Evolutionary conservation across 1,284 basidiomycete species (phyloP).

Genomic region (Phylloporus sp.): DNA sequence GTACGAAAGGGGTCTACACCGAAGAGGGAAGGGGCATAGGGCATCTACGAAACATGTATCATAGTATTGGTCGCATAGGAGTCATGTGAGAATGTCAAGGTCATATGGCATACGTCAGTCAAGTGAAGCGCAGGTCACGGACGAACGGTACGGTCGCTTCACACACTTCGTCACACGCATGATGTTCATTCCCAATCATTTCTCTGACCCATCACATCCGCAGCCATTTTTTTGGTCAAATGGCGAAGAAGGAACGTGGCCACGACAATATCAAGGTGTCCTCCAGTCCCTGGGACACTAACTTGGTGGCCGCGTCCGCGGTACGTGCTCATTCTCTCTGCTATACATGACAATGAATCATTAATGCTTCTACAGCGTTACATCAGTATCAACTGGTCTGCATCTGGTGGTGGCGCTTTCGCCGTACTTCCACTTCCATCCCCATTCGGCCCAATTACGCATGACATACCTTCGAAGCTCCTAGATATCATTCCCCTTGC

Average conservation of each 20-base stretch:
- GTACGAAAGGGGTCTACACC: no score
- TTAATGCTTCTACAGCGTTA: slow-evolving; percentile 61
- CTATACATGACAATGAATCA: not conserved
- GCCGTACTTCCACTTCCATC: slow-evolving; percentile 87
- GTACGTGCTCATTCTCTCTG: slow-evolving; percentile 43
- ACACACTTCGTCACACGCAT: slow-evolving; percentile 1
- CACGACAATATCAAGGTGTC: slow-evolving; percentile 93
- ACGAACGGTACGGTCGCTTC: no score
- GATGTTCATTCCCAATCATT: not conserved
- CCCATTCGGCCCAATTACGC: slow-evolving; percentile 61
- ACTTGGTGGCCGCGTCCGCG: slow-evolving; percentile 86
- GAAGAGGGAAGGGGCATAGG: no score
- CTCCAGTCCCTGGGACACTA: slow-evolving; percentile 95
- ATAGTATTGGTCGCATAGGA: no score
- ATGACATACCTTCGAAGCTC: slow-evolving; percentile 75
- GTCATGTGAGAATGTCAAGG: no score
- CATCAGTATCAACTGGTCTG: slow-evolving; percentile 93
- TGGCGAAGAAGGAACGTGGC: slow-evolving; percentile 81
- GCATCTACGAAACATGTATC: no score
- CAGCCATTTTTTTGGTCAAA: slow-evolving; percentile 90
- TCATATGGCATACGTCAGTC: no score
- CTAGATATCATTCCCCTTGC: slow-evolving; percentile 94
- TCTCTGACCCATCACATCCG: slow-evolving; percentile 10
- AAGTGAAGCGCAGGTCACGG: no score
- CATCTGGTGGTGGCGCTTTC: slow-evolving; percentile 95